A percentile compares a stretch with the other conserved stretches of the same genome.
These are phyloP conservation scores for Candida hungchunana DNA, from an alignment of 805 yeast species.

Conservation along the genomic window DNA sequence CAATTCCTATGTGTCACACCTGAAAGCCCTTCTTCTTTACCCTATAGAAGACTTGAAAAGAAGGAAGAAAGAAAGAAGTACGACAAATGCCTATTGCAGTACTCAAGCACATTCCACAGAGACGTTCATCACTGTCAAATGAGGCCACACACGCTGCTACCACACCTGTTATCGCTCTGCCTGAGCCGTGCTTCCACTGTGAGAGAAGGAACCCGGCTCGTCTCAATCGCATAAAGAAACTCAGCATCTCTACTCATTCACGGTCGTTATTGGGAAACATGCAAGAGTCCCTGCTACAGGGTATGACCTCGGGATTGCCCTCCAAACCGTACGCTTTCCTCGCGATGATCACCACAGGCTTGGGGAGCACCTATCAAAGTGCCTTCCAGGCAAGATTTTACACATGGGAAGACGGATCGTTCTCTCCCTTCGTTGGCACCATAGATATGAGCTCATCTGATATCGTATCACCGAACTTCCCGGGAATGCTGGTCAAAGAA, in stretches of 20 bases:
- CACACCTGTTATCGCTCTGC: neutral
- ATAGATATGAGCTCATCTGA: conserved; percentile 23
- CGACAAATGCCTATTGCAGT: conserved; percentile 6
- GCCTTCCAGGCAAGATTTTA: conserved; percentile 28
- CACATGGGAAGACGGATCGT: conserved; percentile 16
- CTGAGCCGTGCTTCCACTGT: conserved; percentile 8
- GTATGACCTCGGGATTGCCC: conserved; percentile 19
- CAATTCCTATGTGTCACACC: conserved; percentile 5
- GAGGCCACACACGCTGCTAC: conserved; percentile 3
- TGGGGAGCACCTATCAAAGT: conserved; percentile 4
- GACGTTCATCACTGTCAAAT: conserved; percentile 8
- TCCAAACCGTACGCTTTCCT: conserved; percentile 25
- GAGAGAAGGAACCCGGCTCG: conserved; percentile 1
- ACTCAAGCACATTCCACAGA: conserved; percentile 1
- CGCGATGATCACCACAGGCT: conserved; percentile 20
- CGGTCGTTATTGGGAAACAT: conserved; percentile 16
- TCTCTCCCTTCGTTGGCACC: conserved; percentile 31
- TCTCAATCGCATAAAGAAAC: neutral
- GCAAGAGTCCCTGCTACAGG: conserved; percentile 23
- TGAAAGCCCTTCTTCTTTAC: too few relatives aligned
- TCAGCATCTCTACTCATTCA: neutral
- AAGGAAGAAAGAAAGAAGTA: too few relatives aligned
- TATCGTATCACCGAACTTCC: conserved; percentile 8
- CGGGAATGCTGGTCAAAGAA: conserved; percentile 23
- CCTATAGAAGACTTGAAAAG: too few relatives aligned